Base-by-base conservation (phyloP, 2,329 filamentous ascomycete genomes). In the Hypoxylon sp. region DNA sequence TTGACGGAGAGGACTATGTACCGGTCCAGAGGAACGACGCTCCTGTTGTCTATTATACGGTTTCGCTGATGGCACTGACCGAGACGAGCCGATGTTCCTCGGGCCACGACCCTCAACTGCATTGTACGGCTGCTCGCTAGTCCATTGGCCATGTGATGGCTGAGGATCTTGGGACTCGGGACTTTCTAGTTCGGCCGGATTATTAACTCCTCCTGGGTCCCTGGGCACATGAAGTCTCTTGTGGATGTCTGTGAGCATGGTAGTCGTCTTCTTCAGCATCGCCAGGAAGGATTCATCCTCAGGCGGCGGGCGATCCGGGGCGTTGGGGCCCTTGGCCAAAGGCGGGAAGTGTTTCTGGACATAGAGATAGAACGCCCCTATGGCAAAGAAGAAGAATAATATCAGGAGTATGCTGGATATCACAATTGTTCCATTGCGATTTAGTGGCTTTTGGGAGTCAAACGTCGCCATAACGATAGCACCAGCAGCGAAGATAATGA, bases 401-500 rank as follows among this genome's bases (percentile, higher is more conserved):
- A 48, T 37, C 1, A 53, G 38, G 10, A 72, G 58, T 20, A 67
- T 18, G 24, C 50, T 48, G 3, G 63, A 67, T 48, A 71, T 45
- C 11, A 60, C 64, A 7, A 68, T 31, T 8, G 59, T 56, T 37
- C 38, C 66, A 23, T 66, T 26, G 6, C 41, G 55, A 7, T 67
- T 68, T 24, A 68, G 7, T 6, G 67, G 67, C 35, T 64, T 53
- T 37, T 63, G 17, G 42, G 54, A 60, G 18, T 40, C 31, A 11
- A 71, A 23, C 15, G 67, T 67, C 21, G 59, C 55, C 13, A 58
- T 51, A 27, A 72, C 50, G 31, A 69, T 57, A 8, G 37, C 65
- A 11, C 69, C 67, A 3, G 60, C 41, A 8, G 67, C 67, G 53
- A 72, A 65, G 23, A 66, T 17, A 17, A 69, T 52, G 11, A 72